phyloP scores from a whole-genome alignment of 1,284 basidiomycete genomes.

The Austroboletus novae-zelandiae region DNA sequence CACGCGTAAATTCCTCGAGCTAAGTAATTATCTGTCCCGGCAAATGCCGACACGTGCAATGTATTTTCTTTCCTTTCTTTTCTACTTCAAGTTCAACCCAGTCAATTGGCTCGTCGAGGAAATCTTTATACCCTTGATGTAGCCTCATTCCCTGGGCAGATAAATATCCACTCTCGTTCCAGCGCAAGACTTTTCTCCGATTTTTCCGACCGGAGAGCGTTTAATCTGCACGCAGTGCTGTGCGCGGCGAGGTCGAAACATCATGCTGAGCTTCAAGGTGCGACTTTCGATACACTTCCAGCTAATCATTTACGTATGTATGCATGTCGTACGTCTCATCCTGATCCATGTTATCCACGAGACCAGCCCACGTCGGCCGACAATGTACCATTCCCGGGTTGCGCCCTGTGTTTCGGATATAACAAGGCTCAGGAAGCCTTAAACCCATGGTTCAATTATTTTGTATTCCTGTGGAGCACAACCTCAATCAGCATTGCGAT shows the following conservation, averaged over 20 bases:
- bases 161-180: constrained; percentile 12
- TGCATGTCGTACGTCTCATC: neutral
- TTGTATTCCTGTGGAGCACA: no score
- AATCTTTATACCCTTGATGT: constrained; percentile 14
- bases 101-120: constrained; percentile 31
- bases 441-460: no score
- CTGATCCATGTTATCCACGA: neutral
- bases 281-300: neutral
- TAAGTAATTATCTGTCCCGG: no score
- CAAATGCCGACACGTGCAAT: no score
- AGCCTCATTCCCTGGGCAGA: constrained; percentile 36
- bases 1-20: no score
- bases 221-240: neutral
- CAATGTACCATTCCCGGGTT: neutral
- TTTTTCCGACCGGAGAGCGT: neutral
- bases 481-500: no score
- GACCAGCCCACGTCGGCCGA: neutral
- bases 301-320: neutral
- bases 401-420: no score
- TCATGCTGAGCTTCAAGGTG: constrained; percentile 3
- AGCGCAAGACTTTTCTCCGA: neutral
- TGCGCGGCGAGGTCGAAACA: constrained; percentile 15
- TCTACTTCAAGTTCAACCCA: constrained; percentile 13
- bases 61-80: no score
- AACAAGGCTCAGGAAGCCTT: neutral